Conservation (phyloP, 2,329 filamentous ascomycete genomes). For the Penicillium olsonii region DNA sequence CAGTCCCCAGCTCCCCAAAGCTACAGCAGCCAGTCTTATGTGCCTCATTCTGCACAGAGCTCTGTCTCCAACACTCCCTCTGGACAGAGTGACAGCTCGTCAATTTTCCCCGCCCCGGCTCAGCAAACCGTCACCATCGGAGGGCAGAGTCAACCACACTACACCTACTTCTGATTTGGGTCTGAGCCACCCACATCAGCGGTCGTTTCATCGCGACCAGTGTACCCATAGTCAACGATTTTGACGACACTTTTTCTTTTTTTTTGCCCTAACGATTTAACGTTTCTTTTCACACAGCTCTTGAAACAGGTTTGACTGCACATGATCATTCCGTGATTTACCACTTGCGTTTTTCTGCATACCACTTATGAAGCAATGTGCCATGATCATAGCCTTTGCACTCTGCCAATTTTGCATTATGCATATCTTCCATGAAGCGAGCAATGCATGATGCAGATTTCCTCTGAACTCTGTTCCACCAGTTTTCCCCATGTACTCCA, state of each 20-base stretch:
- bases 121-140: slow-evolving; percentile 29
- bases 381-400: slow-evolving; percentile 24
- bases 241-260: slow-evolving; percentile 32
- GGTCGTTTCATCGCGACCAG: slow-evolving; percentile 20
- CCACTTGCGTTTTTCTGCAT: slow-evolving; percentile 18
- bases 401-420: slow-evolving; percentile 22
- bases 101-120: slow-evolving; percentile 33
- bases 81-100: slow-evolving; percentile 30
- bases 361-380: slow-evolving; percentile 21
- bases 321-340: slow-evolving; percentile 18
- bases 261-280: slow-evolving; percentile 29
- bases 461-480: slow-evolving; percentile 1
- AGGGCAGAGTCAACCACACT: slow-evolving; percentile 31
- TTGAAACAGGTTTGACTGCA: slow-evolving; percentile 27
- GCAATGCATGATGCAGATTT: slow-evolving; percentile 18
- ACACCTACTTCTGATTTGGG: slow-evolving; percentile 35
- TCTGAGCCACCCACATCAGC: slow-evolving; percentile 17
- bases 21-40: slow-evolving; percentile 29
- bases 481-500: slow-evolving; percentile 8
- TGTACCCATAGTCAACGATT: slow-evolving; percentile 45
- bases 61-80: slow-evolving; percentile 28
- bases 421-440: slow-evolving; percentile 19
- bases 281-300: slow-evolving; percentile 26
- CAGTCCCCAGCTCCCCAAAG: slow-evolving; percentile 24
- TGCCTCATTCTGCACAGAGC: slow-evolving; percentile 20